Evolutionary conservation across 805 yeast genomes (phyloP), one percentile per base, ranked within the genome.

Genomic region (Starmerella ratchasimensis): DNA sequence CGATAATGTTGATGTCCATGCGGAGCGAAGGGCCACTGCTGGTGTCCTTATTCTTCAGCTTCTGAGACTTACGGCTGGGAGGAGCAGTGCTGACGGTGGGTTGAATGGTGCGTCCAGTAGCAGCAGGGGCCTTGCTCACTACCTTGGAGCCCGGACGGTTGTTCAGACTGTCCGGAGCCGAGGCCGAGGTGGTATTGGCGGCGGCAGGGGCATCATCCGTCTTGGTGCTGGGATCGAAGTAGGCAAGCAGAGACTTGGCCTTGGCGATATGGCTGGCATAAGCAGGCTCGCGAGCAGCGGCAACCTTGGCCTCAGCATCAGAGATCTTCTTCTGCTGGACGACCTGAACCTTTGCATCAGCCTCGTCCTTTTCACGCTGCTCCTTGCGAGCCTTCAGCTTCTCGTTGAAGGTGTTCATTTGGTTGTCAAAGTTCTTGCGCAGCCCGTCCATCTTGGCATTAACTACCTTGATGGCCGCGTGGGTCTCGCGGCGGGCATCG

Each of bases 1-100:
- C 74, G 51, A 88, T 76, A 44, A 82, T 69, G 45, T 76, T 79
- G 38, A 93, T 79, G 57, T 84, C 88, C 50, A 90, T 70, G 39
- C 76, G 68, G 58, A 84, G 76, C 21, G 13, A 19, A 18, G 10
- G 10, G 33, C 14, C 21, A 15, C 7, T 30, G 33, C 21, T 30
- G n/a, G n/a, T n/a, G 29, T 38, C 33, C 38, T 33, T 36, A 23
- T 33, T 22, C 38, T 53, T 72, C 61, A 60, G 69, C 68, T 53
- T 56, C 39, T 40, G 48, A 34, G 47, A 50, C 59, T 67, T 66
- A 60, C 74, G 76, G 39, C 43, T 37, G 19, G 48, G 46, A 51
- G 67, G 64, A 53, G 65, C 64, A 47, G 60, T 60, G 41, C 26
- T 23, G 3, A 34, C 23, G 3, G 37, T 28, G 21, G 14, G 37